phyloP scores from a whole-genome alignment of 1,139 yeast species.

The Schizosaccharomyces versatilis region DNA sequence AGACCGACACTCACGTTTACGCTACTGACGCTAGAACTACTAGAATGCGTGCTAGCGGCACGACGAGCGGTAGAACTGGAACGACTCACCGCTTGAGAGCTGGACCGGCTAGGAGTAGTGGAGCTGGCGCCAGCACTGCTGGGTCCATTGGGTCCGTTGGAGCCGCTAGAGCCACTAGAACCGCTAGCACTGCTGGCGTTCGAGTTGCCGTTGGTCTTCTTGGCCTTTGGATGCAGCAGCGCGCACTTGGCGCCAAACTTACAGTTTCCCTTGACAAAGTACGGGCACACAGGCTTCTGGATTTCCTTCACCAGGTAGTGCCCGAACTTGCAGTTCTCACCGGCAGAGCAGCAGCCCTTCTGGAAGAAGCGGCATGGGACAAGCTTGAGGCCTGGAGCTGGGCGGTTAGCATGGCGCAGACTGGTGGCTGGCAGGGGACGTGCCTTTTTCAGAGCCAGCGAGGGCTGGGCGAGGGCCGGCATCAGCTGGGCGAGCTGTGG shows the following conservation, averaged over 20 bases:
- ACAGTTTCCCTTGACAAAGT: conserved; percentile 9
- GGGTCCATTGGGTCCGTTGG: not conserved
- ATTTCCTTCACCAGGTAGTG: conserved; percentile 44
- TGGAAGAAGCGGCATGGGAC: conserved; percentile 85
- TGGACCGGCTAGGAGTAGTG: not conserved
- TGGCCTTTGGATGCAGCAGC: conserved; percentile 3
- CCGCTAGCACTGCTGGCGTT: too few species aligned
- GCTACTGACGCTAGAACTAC: too few species aligned
- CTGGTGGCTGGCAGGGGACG: too few species aligned
- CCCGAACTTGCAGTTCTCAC: conserved; percentile 72
- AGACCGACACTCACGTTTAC: too few species aligned
- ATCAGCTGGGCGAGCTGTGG: too few species aligned
- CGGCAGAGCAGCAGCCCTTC: conserved; percentile 91
- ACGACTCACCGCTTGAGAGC: too few species aligned
- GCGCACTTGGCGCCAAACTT: conserved; percentile 9
- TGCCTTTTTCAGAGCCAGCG: too few species aligned
- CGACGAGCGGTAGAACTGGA: too few species aligned
- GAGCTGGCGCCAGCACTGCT: not conserved
- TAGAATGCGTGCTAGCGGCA: too few species aligned
- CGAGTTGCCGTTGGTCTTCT: too few species aligned
- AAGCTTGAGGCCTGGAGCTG: conserved; percentile 39
- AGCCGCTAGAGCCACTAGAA: conserved; percentile 27
- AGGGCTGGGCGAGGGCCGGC: too few species aligned
- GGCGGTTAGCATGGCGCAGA: too few species aligned
- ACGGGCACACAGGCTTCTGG: conserved; percentile 26